A percentile compares a stretch with the other conserved stretches of the same genome.
Evolutionary conservation across 768 basidiomycete species (phyloP).

Genomic region (Suillus alpinus): DNA sequence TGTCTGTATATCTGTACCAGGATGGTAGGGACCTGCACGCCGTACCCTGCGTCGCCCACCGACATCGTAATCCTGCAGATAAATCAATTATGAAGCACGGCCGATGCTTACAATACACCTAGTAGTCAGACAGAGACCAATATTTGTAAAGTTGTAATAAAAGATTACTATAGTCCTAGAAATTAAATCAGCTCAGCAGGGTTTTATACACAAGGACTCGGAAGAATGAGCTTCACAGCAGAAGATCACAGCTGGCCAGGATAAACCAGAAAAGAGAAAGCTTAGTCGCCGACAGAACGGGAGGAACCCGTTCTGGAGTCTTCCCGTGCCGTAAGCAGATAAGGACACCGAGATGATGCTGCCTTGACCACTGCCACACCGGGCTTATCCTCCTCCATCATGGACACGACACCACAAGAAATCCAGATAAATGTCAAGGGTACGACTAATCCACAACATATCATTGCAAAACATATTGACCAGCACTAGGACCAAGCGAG

Average conservation of each 20-base stretch:
- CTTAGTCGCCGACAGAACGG: not conserved
- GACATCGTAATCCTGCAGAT: not conserved
- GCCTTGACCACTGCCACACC: not conserved
- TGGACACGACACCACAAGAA: slow-evolving; percentile 48
- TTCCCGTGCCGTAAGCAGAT: not conserved
- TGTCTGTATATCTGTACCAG: not conserved
- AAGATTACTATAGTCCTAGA: not conserved
- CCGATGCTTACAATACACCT: not conserved
- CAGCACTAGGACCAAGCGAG: slow-evolving; percentile 72
- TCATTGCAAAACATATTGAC: not conserved
- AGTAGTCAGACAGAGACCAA: not conserved
- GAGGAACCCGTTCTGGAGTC: not conserved
- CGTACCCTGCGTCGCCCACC: not conserved
- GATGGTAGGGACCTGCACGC: not conserved
- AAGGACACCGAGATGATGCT: not conserved
- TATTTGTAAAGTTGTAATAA: not conserved
- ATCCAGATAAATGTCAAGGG: slow-evolving; percentile 73
- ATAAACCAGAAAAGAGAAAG: not conserved
- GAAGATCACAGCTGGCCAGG: not conserved
- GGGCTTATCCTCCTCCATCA: slow-evolving; percentile 32
- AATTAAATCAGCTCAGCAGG: not conserved
- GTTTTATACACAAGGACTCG: not conserved
- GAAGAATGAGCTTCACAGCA: not conserved
- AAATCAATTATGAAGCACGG: not conserved
- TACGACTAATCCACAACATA: slow-evolving; percentile 16